Conservation (phyloP, 1,139 yeast species). For the Candida anutae region DNA sequence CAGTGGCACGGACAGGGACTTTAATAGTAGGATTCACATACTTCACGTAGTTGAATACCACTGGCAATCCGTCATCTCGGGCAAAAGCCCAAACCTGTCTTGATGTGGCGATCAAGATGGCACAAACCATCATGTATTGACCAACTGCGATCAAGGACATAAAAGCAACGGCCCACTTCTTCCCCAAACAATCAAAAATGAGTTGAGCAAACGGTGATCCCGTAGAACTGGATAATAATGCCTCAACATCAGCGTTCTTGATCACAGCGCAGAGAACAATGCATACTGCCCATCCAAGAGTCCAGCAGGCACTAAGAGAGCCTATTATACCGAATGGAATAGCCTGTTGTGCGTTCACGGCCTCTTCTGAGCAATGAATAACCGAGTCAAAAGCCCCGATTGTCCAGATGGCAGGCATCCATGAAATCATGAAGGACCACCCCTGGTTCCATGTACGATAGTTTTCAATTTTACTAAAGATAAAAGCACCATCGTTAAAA, state of each 20-base stretch:
- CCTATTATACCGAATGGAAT: conserved; percentile 31
- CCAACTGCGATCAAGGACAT: conserved; percentile 53
- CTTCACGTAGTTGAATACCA: conserved; percentile 25
- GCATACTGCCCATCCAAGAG: conserved; percentile 52
- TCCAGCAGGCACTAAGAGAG: conserved; percentile 50
- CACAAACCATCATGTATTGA: conserved; percentile 60
- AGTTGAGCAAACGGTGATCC: conserved; percentile 63
- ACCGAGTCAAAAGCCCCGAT: conserved; percentile 26
- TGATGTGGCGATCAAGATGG: conserved; percentile 42
- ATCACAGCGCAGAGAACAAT: conserved; percentile 49
- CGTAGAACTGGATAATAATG: conserved; percentile 29
- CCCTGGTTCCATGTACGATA: conserved; percentile 54
- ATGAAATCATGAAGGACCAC: conserved; percentile 36
- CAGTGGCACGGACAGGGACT: conserved; percentile 28
- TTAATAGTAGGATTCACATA: conserved; percentile 16
- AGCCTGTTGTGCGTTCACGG: conserved; percentile 18
- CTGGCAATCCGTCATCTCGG: conserved; percentile 37
- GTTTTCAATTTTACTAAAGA: conserved; percentile 50
- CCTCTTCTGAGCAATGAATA: conserved; percentile 26
- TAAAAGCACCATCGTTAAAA: conserved; percentile 29
- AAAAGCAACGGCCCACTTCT: conserved; percentile 60
- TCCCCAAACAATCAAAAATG: conserved; percentile 57
- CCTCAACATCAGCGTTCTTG: conserved; percentile 37
- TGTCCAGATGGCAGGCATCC: conserved; percentile 28
- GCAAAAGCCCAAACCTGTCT: conserved; percentile 48